Base-by-base conservation (phyloP, 345 rosid genomes). In the Rhodamnia argentea region DNA sequence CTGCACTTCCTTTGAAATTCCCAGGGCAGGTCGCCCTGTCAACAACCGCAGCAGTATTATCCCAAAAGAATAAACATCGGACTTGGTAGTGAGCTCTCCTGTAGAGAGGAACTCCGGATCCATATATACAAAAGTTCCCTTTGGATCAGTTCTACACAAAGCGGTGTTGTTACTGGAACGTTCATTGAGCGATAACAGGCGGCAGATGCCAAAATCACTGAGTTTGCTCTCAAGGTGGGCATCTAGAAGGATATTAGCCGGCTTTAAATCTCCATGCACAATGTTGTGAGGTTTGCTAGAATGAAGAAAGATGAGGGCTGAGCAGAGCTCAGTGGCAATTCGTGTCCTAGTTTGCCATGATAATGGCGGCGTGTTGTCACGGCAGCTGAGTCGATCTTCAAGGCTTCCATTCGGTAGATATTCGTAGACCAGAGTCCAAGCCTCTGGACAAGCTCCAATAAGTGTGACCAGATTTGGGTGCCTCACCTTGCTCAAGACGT, bases 41-140 rank as follows among this genome's bases (percentile, higher is more conserved):
- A 97, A 87, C 90, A 97, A 85, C 75, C 96, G 90, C 84, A 97
- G 87, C 86, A 96, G 86, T 85, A 96, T 92, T 83, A 96, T 85
- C 83, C 99, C 99, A 87, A 95, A 96, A 26, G 98, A 94, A 89
- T 94, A 96, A 84, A 94, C 96, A 91, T 96, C 99, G 5, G 99
- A 95, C 91, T 89, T 94, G 6, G 96, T 91, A 55, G 96, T 92
- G 82, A 97, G 95, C 87, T 97, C 99, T 83, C 99, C 98, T 0
- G 92, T 88, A 51, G 92, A 84, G 59, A 90, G 90, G 89, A 93
- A 94, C 91, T 94, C 98, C 6, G 98, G 98, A 91, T 97, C 99
- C 93, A 93, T 91, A 86, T 97, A 97, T 14, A 86, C 83, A 86
- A 83, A 91, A 83, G 98, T 95, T 89, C 97, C 96, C 82, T 94